Evolutionary conservation across 2,329 filamentous ascomycete genomes (phyloP), one percentile per base, ranked within the genome.

Genomic region (Diaporthe eres): DNA sequence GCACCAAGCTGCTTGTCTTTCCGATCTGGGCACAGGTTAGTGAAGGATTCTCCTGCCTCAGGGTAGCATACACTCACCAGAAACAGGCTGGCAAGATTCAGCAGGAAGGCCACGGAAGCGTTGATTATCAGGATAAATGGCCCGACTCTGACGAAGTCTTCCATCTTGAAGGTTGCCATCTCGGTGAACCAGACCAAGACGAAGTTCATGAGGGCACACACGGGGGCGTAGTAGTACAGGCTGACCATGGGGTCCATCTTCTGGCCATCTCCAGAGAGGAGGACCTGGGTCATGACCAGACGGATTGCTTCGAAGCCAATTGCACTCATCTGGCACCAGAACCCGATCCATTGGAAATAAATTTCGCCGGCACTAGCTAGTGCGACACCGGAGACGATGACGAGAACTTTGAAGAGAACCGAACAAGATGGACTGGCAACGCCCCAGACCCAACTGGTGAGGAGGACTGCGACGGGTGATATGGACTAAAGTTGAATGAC

Each of bases 211-310:
- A 93, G 85, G 67, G 94, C 94, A 85, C 95, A 97, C 67, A 95
- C 92, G 7, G 95, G 95, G 0, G 95, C 95, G 82, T 95, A 97
- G 88, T 97, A 97, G 89, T 97, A 97, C 31, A 97, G 90, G 44
- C 94, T 95, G 77, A 97, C 94, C 49, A 98, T 89, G 49, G 95
- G 94, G 81, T 97, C 94, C 95, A 97, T 97, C 87, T 94, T 95
- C 86, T 94, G 84, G 60, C 95, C 94, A 70, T 93, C 90, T 47
- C 90, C 92, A 82, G 92, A 94, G 71, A 98, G 90, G 80, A 98
- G 88, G 76, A 93, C 92, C 86, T 97, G 93, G 75, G 97, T 94
- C 94, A 97, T 95, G 85, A 95, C 93, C 78, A 97, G 87, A 76
- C 95, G 92, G 77, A 94, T 89, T 60, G 95, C 94, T 86, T 97